Conservation (phyloP, 2,329 filamentous ascomycete genomes). For the Cryphonectria japonica region DNA sequence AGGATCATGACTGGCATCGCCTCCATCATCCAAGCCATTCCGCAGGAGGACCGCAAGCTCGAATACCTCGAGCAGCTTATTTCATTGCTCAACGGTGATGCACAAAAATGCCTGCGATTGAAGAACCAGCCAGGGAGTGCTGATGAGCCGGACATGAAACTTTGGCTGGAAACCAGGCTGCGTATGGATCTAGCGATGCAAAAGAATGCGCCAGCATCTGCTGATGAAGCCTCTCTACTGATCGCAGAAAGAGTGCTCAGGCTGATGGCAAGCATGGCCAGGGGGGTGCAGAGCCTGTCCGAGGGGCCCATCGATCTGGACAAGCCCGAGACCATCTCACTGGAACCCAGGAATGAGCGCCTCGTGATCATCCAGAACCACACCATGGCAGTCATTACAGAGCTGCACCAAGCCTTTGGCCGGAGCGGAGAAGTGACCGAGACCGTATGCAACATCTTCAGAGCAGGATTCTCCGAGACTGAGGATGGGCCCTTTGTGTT, state of each 20-base stretch:
- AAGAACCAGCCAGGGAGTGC: constrained; percentile 37
- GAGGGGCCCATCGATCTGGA: constrained; percentile 73
- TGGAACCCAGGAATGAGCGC: constrained; percentile 31
- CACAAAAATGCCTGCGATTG: constrained; percentile 49
- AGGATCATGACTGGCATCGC: constrained; percentile 75
- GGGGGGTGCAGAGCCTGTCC: constrained; percentile 69
- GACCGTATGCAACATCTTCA: constrained; percentile 70
- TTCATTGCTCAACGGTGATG: constrained; percentile 64
- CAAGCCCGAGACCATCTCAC: constrained; percentile 36
- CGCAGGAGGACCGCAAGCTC: constrained; percentile 58
- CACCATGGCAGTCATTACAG: constrained; percentile 52
- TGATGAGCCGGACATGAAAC: constrained; percentile 31
- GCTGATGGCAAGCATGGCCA: constrained; percentile 72
- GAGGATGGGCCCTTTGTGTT: constrained; percentile 79
- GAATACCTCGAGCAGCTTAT: constrained; percentile 62
- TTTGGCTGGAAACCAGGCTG: constrained; percentile 27
- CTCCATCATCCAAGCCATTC: constrained; percentile 73
- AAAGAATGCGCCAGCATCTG: constrained; percentile 30
- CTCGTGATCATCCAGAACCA: constrained; percentile 47
- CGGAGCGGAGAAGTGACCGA: constrained; percentile 71
- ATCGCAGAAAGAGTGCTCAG: constrained; percentile 61
- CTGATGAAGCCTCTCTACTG: constrained; percentile 52
- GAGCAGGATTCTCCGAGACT: constrained; percentile 75
- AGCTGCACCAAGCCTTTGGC: constrained; percentile 57
- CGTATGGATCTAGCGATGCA: constrained; percentile 20